Conservation (phyloP, 2,329 filamentous ascomycete species). For the Neonectria sp. region DNA sequence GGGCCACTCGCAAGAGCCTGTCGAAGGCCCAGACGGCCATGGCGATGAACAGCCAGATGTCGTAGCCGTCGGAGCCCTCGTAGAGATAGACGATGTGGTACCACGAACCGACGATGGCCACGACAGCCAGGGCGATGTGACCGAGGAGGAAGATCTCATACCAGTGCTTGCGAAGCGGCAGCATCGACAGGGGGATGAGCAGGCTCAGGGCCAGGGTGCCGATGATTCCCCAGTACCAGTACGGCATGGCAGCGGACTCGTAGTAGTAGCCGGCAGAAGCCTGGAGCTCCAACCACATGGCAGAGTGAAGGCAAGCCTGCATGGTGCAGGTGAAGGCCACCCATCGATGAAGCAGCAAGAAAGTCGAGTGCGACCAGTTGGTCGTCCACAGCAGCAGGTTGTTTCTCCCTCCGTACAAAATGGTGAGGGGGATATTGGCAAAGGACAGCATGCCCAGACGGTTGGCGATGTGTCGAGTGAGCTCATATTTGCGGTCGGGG, state of each 20-base stretch:
- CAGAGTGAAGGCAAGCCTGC: constrained; percentile 62
- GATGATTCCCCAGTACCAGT: constrained; percentile 62
- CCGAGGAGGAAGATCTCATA: constrained; percentile 62
- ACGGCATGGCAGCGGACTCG: constrained; percentile 47
- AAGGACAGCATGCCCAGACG: constrained; percentile 59
- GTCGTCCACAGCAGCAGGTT: constrained; percentile 64
- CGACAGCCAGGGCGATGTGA: constrained; percentile 59
- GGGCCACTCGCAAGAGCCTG: constrained; percentile 43
- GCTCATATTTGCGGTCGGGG: constrained; percentile 39
- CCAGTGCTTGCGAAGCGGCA: constrained; percentile 54
- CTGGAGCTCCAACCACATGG: constrained; percentile 57
- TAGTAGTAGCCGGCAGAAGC: constrained; percentile 47
- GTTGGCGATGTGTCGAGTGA: constrained; percentile 55
- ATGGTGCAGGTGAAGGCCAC: constrained; percentile 61
- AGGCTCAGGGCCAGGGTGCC: constrained; percentile 53
- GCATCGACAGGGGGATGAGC: constrained; percentile 51
- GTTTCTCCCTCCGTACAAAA: constrained; percentile 63
- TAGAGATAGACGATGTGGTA: constrained; percentile 58
- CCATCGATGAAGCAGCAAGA: constrained; percentile 65
- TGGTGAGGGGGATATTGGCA: constrained; percentile 57
- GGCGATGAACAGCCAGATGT: constrained; percentile 49
- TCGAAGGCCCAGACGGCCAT: constrained; percentile 51
- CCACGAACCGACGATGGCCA: constrained; percentile 60
- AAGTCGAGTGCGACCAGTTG: constrained; percentile 65
- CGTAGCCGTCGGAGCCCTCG: constrained; percentile 59